Evolutionary conservation across 805 yeast genomes (phyloP), one percentile per base, ranked within the genome.

Genomic region (Spathaspora sp.): DNA sequence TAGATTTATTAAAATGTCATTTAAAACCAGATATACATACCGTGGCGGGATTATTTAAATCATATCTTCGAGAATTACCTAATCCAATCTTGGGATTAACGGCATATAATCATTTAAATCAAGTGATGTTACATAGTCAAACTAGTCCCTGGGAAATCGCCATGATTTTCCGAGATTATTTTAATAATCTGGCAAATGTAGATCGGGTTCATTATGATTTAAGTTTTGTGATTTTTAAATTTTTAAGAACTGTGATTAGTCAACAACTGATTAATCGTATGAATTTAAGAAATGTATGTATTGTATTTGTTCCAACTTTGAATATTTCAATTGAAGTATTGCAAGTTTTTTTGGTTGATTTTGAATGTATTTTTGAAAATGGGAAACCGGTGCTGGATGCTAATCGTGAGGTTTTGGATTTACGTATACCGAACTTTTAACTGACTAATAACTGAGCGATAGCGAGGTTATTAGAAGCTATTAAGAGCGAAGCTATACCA

Each of bases 281-380:
- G 99, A 87, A 86, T 53, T 69, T 87, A 52, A 76, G 87, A 57
- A 93, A 94, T 60, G 70, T 81, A 49, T 83, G 90, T 60, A 88
- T 88, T 63, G 94, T 88, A 5, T 87, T 88, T 62, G 87, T 89
- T 5, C 94, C 96, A 2, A 88, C 96, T 0, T 72, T 88, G 57
- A 85, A 85, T 55, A 72, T 89, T 46, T 81, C 92, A 0, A 74
- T 83, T 14, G 83, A 80, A 49, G 75, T 86, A 10, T 70, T 88
- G 43, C 76, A 77, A 42, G 77, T 81, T 12, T 77, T 87, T 49
- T 73, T 88, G 51, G 79, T 78, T 43, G 89, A 88, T 60, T 85
- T 78, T 62, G 77, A 71, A 20, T 79, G 81, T 58, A 76, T 87
- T 9, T 87, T 86, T 61, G 83, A 82, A 49, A 72, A 73, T 29